phyloP scores from a whole-genome alignment of 495 filamentous ascomycete genomes.

The Parmelia sp. region DNA sequence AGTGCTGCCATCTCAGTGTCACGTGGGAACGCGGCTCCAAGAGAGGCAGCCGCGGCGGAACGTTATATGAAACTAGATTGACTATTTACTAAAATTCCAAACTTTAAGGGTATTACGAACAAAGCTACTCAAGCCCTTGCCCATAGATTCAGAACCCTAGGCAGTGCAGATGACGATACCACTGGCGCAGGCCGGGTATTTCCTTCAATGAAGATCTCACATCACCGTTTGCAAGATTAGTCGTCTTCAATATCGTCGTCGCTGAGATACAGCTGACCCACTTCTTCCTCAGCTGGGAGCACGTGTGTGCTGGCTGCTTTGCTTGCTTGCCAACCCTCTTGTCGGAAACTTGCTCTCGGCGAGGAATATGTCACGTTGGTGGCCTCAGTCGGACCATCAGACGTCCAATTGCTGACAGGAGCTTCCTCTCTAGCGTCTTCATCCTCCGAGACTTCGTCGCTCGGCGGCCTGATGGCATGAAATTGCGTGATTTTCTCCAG shows the following conservation, averaged over 20 bases:
- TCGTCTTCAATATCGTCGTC: conserved; percentile 98
- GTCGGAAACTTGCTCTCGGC: conserved; percentile 12
- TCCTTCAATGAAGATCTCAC: not conserved
- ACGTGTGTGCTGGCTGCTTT: conserved; percentile 19
- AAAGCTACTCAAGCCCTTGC: not conserved
- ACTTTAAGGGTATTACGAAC: not conserved
- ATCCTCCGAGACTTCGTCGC: conserved; percentile 32
- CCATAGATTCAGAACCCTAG: not conserved
- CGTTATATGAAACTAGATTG: not conserved
- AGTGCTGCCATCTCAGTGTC: not conserved
- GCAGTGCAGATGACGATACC: not conserved
- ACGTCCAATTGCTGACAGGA: conserved; percentile 12
- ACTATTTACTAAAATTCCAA: not conserved
- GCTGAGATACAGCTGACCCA: conserved; percentile 67
- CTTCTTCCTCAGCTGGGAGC: conserved; percentile 37
- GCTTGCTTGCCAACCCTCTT: conserved; percentile 22
- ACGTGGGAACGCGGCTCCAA: not conserved
- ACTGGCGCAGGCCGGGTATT: not conserved
- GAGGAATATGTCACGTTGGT: conserved; percentile 26
- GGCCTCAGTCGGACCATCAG: conserved; percentile 19
- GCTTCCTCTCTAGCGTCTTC: conserved; percentile 51
- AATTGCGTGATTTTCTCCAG: conserved; percentile 67
- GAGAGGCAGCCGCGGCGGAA: not conserved
- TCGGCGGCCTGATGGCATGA: conserved; percentile 41
- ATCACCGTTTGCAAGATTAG: conserved; percentile 1